These are phyloP conservation scores for Penicillium palitans DNA, from an alignment of 2,329 filamentous ascomycete genomes.

Conservation along the genomic window DNA sequence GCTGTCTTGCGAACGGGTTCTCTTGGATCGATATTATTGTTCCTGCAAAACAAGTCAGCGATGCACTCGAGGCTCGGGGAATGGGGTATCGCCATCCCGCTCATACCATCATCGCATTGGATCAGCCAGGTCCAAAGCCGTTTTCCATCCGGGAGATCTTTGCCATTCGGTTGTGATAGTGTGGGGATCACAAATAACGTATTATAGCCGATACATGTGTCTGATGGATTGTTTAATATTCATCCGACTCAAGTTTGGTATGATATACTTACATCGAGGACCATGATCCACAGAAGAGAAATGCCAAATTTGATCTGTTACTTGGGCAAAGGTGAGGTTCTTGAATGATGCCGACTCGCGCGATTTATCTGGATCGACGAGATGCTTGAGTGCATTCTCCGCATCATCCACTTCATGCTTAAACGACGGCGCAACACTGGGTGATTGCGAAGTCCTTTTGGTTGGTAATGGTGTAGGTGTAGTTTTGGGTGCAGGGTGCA, in stretches of 20 bases:
- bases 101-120: conserved; percentile 62
- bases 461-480: conserved; percentile 14
- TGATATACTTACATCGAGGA: conserved; percentile 53
- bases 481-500: conserved; percentile 29
- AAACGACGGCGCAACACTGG: conserved; percentile 8
- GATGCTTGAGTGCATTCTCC: conserved; percentile 33
- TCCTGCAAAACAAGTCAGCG: conserved; percentile 42
- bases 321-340: conserved; percentile 54
- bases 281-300: conserved; percentile 73
- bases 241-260: conserved; percentile 10
- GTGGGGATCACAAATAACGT: conserved; percentile 52
- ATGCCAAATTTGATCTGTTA: conserved; percentile 72
- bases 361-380: conserved; percentile 23
- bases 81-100: background rate
- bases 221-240: conserved; percentile 40
- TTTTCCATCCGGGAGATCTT: conserved; percentile 49
- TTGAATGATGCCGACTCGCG: conserved; percentile 29
- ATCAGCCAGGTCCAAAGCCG: conserved; percentile 71
- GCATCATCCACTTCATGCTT: conserved; percentile 30
- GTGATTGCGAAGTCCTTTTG: conserved; percentile 12
- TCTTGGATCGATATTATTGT: conserved; percentile 72
- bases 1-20: conserved; percentile 53
- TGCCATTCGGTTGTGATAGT: conserved; percentile 38
- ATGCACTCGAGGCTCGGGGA: background rate
- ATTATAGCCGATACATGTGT: conserved; percentile 71